Conservation (phyloP, 2,329 filamentous ascomycete genomes). For the Fusarium sp. region DNA sequence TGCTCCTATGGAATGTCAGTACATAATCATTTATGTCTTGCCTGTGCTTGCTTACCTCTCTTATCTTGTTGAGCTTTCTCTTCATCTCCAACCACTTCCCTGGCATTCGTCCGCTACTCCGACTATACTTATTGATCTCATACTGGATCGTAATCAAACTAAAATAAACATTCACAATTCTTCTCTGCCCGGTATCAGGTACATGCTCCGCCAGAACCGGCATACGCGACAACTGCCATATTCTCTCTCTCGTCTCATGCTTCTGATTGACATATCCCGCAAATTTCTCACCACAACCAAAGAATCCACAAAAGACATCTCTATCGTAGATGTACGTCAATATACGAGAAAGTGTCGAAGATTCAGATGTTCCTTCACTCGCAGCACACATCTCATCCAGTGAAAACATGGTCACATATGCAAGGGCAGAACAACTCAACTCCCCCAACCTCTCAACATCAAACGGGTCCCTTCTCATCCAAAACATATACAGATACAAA, state of each 20-base stretch:
- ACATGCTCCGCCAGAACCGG: not conserved
- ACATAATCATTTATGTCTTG: fast-evolving
- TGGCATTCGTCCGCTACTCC: not conserved
- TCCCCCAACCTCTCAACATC: not conserved
- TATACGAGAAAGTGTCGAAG: not conserved
- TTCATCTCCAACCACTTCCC: constrained; percentile 1
- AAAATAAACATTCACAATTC: constrained; percentile 9
- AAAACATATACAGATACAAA: constrained; percentile 16
- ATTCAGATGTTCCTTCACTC: not conserved
- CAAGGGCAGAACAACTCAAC: constrained; percentile 2
- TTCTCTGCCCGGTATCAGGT: not conserved
- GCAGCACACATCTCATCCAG: constrained; percentile 6
- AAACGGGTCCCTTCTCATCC: constrained; percentile 10
- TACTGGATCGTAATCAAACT: constrained; percentile 6
- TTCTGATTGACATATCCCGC: constrained; percentile 8
- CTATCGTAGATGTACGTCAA: constrained; percentile 17
- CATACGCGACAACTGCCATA: constrained; percentile 11
- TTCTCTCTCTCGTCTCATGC: constrained; percentile 16
- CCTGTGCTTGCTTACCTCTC: not conserved
- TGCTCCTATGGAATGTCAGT: not conserved
- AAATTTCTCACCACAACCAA: constrained; percentile 1
- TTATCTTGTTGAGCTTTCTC: constrained; percentile 3
- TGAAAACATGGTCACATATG: constrained; percentile 9
- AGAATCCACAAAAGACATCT: constrained; percentile 19
- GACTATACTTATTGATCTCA: constrained; percentile 21